Evolutionary conservation across 2,329 filamentous ascomycete species (phyloP).

Genomic region (Cladosporium sp.): DNA sequence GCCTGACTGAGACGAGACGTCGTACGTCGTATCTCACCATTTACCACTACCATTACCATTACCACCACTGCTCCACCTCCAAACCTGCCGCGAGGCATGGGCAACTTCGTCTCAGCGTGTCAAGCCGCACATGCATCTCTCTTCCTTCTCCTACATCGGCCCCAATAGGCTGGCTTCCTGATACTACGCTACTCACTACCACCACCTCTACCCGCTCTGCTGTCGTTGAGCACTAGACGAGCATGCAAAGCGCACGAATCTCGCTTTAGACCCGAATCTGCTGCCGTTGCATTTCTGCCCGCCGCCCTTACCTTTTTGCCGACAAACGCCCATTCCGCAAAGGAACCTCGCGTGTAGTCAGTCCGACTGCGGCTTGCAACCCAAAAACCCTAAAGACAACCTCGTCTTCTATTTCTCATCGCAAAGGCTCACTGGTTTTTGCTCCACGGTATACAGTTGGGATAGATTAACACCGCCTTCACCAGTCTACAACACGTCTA

Average conservation of each 20-base stretch:
- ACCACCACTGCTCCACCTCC: not conserved
- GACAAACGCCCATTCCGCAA: slow-evolving; percentile 11
- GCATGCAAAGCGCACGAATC: slow-evolving; percentile 11
- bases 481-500: not conserved
- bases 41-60: not conserved
- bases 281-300: slow-evolving; percentile 16
- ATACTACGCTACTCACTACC: slow-evolving; percentile 9
- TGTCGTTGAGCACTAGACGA: slow-evolving; percentile 11
- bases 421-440: not conserved
- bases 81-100: slow-evolving; percentile 9
- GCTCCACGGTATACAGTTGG: not conserved
- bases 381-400: slow-evolving; percentile 18
- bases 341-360: not conserved
- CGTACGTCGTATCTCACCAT: slow-evolving; percentile 8
- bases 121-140: not conserved
- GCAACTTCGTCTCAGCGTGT: not conserved
- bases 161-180: slow-evolving; percentile 6
- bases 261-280: not conserved
- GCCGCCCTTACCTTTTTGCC: slow-evolving; percentile 3
- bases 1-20: not conserved
- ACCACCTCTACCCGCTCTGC: not conserved
- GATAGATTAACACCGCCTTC: not conserved
- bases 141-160: slow-evolving; percentile 17
- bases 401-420: not conserved
- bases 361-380: slow-evolving; percentile 13